Evolutionary conservation across 202 grass and related monocot species (phyloP).

Genomic region (Carex sylvatica): DNA sequence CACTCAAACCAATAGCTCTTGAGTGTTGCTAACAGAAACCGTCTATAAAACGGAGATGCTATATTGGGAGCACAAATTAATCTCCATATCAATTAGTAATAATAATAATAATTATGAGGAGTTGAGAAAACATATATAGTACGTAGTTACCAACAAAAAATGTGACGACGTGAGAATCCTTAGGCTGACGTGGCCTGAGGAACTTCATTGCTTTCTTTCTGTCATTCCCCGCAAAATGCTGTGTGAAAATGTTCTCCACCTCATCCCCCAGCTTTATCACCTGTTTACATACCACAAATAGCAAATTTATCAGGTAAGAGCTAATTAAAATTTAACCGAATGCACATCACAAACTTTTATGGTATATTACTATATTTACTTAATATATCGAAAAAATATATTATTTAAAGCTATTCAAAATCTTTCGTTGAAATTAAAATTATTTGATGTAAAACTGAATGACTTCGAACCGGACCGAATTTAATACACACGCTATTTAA

Average conservation of each 20-base stretch:
- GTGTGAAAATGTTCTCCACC: slow-evolving; percentile 38
- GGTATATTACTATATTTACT: too few species aligned
- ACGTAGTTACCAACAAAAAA: slow-evolving; percentile 32
- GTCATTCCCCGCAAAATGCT: slow-evolving; percentile 34
- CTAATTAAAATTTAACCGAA: neutral
- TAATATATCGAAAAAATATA: too few species aligned
- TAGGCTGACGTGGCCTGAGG: slow-evolving; percentile 32
- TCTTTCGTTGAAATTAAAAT: too few species aligned
- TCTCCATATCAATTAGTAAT: too few species aligned
- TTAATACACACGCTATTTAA: neutral
- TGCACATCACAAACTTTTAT: neutral
- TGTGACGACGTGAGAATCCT: slow-evolving; percentile 34
- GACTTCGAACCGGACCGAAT: too few species aligned
- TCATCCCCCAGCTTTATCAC: slow-evolving; percentile 32
- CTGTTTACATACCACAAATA: slow-evolving; percentile 21
- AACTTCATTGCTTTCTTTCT: slow-evolving; percentile 43
- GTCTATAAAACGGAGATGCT: neutral
- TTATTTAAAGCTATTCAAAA: too few species aligned
- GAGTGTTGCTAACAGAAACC: too few species aligned
- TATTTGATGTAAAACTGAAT: too few species aligned
- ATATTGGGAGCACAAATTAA: neutral
- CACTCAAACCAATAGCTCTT: neutral
- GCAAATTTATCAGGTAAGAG: neutral
- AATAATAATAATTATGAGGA: neutral
- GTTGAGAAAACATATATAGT: neutral